phyloP scores from a whole-genome alignment of 768 basidiomycete species.

The Podaxis sp. region DNA sequence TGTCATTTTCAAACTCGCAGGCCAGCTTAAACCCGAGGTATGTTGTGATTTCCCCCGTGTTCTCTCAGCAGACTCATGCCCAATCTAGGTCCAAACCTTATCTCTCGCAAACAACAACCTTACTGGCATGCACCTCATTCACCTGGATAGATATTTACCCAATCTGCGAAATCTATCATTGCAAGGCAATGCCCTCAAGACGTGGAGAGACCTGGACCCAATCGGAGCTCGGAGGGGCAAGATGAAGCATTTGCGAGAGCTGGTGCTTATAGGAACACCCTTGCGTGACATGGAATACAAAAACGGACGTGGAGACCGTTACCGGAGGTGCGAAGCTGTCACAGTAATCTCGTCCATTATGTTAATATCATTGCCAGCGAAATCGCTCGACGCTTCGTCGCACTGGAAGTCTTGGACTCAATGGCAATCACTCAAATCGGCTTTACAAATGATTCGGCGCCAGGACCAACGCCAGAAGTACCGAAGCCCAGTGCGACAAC shows the following conservation, averaged over 20 bases:
- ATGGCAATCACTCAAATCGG: constrained; percentile 75
- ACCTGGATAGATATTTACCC: constrained; percentile 72
- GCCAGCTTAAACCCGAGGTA: constrained; percentile 73
- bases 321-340: constrained; percentile 52
- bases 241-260: constrained; percentile 60
- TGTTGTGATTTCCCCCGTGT: constrained; percentile 6
- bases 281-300: constrained; percentile 58
- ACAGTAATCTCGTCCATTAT: neutral
- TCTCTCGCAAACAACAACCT: constrained; percentile 77
- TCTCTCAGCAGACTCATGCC: constrained; percentile 8
- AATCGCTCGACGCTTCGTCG: constrained; percentile 73
- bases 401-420: constrained; percentile 80
- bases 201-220: constrained; percentile 66
- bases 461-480: constrained; percentile 40
- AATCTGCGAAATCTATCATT: constrained; percentile 75
- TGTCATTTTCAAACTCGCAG: constrained; percentile 87
- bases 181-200: constrained; percentile 68
- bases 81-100: constrained; percentile 63
- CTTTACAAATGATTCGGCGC: constrained; percentile 59
- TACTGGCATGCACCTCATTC: constrained; percentile 52
- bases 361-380: constrained; percentile 45
- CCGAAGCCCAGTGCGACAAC: constrained; percentile 56
- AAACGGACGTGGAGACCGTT: constrained; percentile 54
- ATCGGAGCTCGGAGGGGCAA: constrained; percentile 58
- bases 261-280: constrained; percentile 75